Evolutionary conservation across 768 basidiomycete species (phyloP).

Genomic region (Coprinopsis strossmayeri): DNA sequence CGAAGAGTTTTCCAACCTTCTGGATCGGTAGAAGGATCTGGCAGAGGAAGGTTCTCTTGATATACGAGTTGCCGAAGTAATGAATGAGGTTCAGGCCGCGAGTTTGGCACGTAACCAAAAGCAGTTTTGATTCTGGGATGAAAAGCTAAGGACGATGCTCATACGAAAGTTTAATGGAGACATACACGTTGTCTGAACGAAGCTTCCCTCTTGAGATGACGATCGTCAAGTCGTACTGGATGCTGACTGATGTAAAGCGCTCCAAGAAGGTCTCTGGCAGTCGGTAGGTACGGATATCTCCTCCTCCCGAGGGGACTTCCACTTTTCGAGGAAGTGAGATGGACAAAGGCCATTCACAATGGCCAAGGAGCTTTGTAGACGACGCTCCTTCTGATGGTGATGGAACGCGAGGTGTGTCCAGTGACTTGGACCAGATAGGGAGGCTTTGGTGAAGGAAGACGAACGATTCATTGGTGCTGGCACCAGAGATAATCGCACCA

Average conservation of each 20-base stretch:
- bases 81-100: slow-evolving; percentile 39
- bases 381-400: slow-evolving; percentile 34
- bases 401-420: slow-evolving; percentile 26
- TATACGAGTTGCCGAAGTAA: slow-evolving; percentile 44
- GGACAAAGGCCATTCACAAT: slow-evolving; percentile 42
- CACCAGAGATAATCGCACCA: slow-evolving; percentile 46
- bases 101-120: slow-evolving; percentile 45
- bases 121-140: slow-evolving; percentile 39
- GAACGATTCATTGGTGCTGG: slow-evolving; percentile 33
- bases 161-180: no score
- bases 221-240: slow-evolving; percentile 45
- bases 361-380: slow-evolving; percentile 38
- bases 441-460: slow-evolving; percentile 38
- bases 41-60: slow-evolving; percentile 35
- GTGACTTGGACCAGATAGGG: slow-evolving; percentile 43
- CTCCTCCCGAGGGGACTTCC: slow-evolving; percentile 29
- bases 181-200: slow-evolving; percentile 40
- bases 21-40: slow-evolving; percentile 41
- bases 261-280: slow-evolving; percentile 51
- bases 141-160: no score
- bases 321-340: slow-evolving; percentile 39
- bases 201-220: slow-evolving; percentile 41
- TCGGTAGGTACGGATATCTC: slow-evolving; percentile 31
- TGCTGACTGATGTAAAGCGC: slow-evolving; percentile 38
- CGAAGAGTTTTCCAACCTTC: slow-evolving; percentile 45